Base-by-base conservation (phyloP, 2,329 filamentous ascomycete species). In the Cordyceps cateniannulata region DNA sequence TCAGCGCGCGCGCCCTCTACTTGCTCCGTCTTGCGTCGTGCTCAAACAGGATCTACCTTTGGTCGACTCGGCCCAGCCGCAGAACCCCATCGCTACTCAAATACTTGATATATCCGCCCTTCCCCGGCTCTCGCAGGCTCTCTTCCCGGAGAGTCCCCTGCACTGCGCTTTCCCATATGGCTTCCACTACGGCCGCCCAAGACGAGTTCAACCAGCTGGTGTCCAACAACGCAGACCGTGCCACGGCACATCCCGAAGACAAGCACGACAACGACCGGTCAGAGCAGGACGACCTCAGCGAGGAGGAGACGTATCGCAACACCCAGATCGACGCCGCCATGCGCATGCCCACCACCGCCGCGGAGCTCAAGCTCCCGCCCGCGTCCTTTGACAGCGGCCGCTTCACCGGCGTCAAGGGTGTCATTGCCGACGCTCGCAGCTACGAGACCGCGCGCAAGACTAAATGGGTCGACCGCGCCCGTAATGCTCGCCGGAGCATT, bases 351-450 rank as follows among this genome's bases (percentile, higher is more conserved):
- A 78, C 81, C 62, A 69, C 64, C 63, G 80, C 71, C 73, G 67
- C 71, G 62, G 79, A 78, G 61, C 73, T 90, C 68, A 82, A 81
- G 69, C 83, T 89, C 63, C 85, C 85, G 16, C 85, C 84, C 10
- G 77, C 78, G 14, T 81, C 79, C 60, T 87, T 88, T 69, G 84
- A 90, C 71, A 84, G 78, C 58, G 86, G 88, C 62, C 83, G 85
- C 65, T 86, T 89, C 66, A 93, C 90, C 3, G 90, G 90, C 51
- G 90, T 92, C 66, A 93, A 93, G 78, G 90, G 90, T 64, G 90
- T 95, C 73, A 93, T 95, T 69, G 89, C 90, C 67, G 90, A 95
- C 71, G 90, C 90, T 42, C 82, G 89, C 69, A 85, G 86, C 68
- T 93, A 88, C 73, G 88, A 91, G 75, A 80, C 84, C 68, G 88